A percentile compares a stretch with the other conserved stretches of the same genome.
These are phyloP conservation scores for Knoxia roxburghii DNA, from an alignment of 257 asterid species.

Conservation along the genomic window DNA sequence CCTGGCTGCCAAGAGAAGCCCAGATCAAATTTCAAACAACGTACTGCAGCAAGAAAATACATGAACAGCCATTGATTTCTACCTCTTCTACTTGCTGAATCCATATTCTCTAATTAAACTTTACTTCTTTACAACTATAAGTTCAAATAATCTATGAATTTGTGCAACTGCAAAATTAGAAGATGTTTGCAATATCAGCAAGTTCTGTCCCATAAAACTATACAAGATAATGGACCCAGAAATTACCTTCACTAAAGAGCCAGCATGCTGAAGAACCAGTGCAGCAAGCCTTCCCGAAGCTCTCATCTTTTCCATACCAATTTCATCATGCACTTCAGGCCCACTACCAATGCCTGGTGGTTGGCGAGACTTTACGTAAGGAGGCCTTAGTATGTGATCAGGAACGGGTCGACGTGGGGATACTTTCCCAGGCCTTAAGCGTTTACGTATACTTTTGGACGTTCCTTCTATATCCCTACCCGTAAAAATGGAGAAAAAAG, in stretches of 20 bases:
- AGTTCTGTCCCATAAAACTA: not conserved
- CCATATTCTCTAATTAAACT: not conserved
- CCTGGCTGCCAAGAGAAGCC: slow-evolving; percentile 89
- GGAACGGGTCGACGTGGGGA: slow-evolving; percentile 84
- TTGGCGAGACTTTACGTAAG: slow-evolving; percentile 68
- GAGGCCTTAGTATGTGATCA: slow-evolving; percentile 64
- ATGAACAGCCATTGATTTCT: not conserved
- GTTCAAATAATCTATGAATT: not conserved
- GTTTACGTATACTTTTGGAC: slow-evolving; percentile 41
- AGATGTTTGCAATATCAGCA: not conserved
- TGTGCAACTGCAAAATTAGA: not conserved
- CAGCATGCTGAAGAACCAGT: slow-evolving; percentile 89
- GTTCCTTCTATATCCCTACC: slow-evolving; percentile 52
- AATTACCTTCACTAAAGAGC: slow-evolving; percentile 85
- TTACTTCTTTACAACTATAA: not conserved
- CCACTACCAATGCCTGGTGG: slow-evolving; percentile 72
- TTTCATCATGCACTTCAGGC: slow-evolving; percentile 72
- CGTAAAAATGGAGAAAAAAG: slow-evolving; percentile 12
- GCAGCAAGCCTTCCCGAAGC: slow-evolving; percentile 98
- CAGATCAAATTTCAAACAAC: slow-evolving; percentile 16
- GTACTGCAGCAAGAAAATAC: not conserved
- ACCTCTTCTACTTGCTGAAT: not conserved
- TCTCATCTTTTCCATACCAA: slow-evolving; percentile 87
- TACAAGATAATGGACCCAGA: not conserved
- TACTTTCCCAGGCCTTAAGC: slow-evolving; percentile 74